Base-by-base conservation (phyloP, 192 early-diverging fungal genomes). In the Rhizophagus clarus region DNA sequence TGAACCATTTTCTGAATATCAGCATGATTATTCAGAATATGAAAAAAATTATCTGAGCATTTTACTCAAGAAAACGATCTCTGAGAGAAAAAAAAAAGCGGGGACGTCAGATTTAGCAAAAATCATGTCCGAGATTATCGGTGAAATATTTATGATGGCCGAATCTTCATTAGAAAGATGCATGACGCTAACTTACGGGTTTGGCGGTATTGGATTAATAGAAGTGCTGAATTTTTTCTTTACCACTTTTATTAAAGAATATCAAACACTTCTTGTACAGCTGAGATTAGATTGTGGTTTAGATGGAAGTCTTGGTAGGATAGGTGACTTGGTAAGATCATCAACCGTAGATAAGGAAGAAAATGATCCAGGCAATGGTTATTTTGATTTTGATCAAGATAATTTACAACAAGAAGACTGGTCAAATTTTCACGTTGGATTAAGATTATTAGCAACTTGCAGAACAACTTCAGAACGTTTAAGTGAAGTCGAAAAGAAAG, bases 401-500 rank as follows among this genome's bases (percentile, higher is more conserved):
- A 85, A 83, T 11, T 74, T 82, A 56, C 87, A 83, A 32, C 73
- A 87, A 28, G 88, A 88, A 34, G 91, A 92, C 47, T 89, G 93
- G 80, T 82, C 84, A 0, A 83, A 84, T 47, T 94, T 94, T 81
- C 92, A 94, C 61, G 82, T 90, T 63, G 93, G 90, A n/a, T 81
- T 94, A 29, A 82, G 87, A 34, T 49, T 92, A 20, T 84, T 94
- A 76, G 90, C 84, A 17, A 77, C 91, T 4, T 90, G 90, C 70
- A 81, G 83, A 28, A 71, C 79, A 2, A 49, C 92, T 29, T 72
- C 80, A n/a, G 79, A 85, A 22, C 76, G 84, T 12, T 75, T 93
- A 10, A 82, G 73, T 9, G 76, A 69, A 3, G 85, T 90, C 40
- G 87, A 90, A 51, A 51, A 82, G n/a, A 82, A 82, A 24, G 45